phyloP scores from a whole-genome alignment of 352 stramenopile species.

The Pythium brassicae region DNA sequence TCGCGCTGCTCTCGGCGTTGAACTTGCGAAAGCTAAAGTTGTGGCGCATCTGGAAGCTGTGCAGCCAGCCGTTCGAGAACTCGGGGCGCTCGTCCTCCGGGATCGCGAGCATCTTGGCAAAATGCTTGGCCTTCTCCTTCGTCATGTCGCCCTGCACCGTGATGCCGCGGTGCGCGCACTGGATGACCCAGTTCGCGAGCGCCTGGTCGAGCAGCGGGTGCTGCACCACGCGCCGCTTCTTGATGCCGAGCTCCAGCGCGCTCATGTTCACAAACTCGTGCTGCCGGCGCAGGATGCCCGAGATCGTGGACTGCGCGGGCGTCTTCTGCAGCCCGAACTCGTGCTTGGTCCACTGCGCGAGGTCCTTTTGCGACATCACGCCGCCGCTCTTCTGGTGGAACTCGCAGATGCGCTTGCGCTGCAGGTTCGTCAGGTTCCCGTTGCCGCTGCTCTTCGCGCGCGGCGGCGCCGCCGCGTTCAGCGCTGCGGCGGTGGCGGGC shows the following conservation, averaged over 20 bases:
- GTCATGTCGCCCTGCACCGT: conserved; percentile 80
- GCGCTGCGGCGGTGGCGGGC: conserved; percentile 21
- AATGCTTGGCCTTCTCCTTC: conserved; percentile 84
- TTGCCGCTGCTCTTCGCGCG: conserved; percentile 28
- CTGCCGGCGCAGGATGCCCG: conserved; percentile 71
- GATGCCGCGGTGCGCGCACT: conserved; percentile 72
- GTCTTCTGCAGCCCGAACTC: conserved; percentile 82
- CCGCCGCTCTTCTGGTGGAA: conserved; percentile 77
- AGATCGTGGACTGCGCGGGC: conserved; percentile 81
- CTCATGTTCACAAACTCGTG: conserved; percentile 87
- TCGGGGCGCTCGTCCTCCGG: conserved; percentile 70
- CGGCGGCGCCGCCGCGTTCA: not conserved
- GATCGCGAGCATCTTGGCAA: conserved; percentile 78
- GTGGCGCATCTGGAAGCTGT: conserved; percentile 77
- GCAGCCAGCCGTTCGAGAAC: conserved; percentile 79
- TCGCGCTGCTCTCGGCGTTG: conserved; percentile 51
- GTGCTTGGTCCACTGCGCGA: conserved; percentile 84
- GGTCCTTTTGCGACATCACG: conserved; percentile 84
- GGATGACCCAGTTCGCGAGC: conserved; percentile 84
- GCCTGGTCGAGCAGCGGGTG: conserved; percentile 75
- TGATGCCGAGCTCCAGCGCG: conserved; percentile 72
- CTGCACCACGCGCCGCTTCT: conserved; percentile 80
- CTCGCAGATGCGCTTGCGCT: conserved; percentile 82
- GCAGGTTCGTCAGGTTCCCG: conserved; percentile 80
- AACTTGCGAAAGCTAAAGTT: conserved; percentile 86